phyloP scores from a whole-genome alignment of 2,329 filamentous ascomycete species.

The Aspergillus neoniger region DNA sequence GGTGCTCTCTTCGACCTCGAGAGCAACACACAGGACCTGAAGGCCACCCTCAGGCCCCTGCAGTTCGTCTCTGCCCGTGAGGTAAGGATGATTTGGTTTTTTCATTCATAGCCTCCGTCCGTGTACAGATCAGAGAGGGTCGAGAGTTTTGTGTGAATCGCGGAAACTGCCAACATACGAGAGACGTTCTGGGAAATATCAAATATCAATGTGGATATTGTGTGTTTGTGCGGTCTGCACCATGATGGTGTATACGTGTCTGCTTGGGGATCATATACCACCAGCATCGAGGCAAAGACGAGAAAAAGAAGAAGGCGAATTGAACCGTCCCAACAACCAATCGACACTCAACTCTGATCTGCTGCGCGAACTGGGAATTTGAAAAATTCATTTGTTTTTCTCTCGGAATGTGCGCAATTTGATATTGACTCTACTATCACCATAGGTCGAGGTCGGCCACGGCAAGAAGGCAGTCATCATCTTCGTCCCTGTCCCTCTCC shows the following conservation, averaged over 20 bases:
- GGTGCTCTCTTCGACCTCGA: conserved; percentile 98
- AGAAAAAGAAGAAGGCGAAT: background rate
- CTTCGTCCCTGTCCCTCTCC: conserved; percentile 99
- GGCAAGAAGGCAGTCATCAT: conserved; percentile 99
- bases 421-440: conserved; percentile 39
- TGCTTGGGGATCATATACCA: background rate
- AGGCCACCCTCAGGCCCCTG: conserved; percentile 91
- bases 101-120: background rate
- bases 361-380: background rate
- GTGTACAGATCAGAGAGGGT: conserved; percentile 1
- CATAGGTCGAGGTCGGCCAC: conserved; percentile 98
- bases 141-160: background rate
- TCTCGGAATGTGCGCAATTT: conserved; percentile 10
- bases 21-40: conserved; percentile 98
- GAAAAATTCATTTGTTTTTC: background rate
- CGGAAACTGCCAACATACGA: background rate
- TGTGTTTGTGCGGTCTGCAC: background rate
- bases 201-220: background rate
- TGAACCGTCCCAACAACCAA: background rate
- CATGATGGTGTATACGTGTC: background rate
- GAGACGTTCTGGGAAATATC: background rate
- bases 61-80: conserved; percentile 99
- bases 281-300: background rate
- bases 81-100: conserved; percentile 64
- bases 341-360: background rate